Percentiles rank a stretch among this genome's conserved stretches.
phyloP scores from a whole-genome alignment of 768 basidiomycete genomes.

The Trametopsis cervina region DNA sequence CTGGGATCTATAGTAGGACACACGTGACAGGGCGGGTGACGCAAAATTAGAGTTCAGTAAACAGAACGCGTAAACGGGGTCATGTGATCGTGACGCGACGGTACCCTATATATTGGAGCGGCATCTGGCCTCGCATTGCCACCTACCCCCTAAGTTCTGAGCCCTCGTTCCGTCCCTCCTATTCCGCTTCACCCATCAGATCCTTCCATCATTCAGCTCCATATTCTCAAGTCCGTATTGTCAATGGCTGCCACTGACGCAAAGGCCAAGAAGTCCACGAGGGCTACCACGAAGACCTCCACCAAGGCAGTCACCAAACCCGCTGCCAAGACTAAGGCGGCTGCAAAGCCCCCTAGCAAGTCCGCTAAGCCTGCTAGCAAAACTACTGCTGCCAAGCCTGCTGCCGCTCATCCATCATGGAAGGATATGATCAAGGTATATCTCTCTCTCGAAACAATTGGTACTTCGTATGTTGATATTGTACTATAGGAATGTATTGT shows the following conservation, averaged over 20 bases:
- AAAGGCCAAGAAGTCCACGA: background rate
- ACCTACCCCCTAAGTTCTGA: conserved; percentile 1
- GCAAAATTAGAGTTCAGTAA: conserved; percentile 23
- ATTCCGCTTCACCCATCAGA: conserved; percentile 8
- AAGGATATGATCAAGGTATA: conserved; percentile 33
- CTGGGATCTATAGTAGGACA: background rate
- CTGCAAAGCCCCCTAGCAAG: conserved; percentile 16
- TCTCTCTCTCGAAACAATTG: too few species aligned
- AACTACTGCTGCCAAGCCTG: conserved; percentile 1
- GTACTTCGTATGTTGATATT: background rate
- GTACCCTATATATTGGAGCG: conserved; percentile 19
- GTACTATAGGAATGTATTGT: conserved; percentile 61
- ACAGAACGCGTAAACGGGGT: conserved; percentile 22
- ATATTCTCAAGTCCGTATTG: conserved; percentile 6
- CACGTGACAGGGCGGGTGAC: background rate
- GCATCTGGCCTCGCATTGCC: conserved; percentile 1
- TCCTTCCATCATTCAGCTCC: conserved; percentile 5
- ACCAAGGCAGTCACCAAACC: too few species aligned
- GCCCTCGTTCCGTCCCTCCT: conserved; percentile 3
- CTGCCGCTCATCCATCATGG: conserved; percentile 27
- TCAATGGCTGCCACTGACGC: conserved; percentile 6
- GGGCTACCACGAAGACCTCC: conserved; percentile 3
- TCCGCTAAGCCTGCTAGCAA: conserved; percentile 11
- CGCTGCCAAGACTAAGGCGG: conserved; percentile 9
- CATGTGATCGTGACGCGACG: conserved; percentile 25